These are phyloP conservation scores for Themeda triandra DNA, from an alignment of 176 grass and related monocot genomes.

Conservation along the genomic window DNA sequence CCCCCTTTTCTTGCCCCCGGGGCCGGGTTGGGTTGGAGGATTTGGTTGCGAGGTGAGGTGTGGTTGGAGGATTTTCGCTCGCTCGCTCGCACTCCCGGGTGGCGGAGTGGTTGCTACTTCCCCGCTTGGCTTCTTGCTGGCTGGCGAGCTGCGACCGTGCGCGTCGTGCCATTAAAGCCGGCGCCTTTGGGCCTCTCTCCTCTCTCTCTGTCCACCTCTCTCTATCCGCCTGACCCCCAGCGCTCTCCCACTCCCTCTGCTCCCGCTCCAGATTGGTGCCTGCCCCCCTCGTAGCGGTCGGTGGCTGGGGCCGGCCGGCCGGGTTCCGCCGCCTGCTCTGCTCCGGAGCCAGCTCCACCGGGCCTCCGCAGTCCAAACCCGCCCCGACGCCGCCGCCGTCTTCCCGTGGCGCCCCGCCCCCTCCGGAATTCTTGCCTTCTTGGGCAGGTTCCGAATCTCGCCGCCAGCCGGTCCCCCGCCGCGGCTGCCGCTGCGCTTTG, in stretches of 20 bases:
- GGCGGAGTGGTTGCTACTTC: slow-evolving; percentile 32
- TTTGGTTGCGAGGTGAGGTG: slow-evolving; percentile 36
- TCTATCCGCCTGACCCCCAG: not conserved
- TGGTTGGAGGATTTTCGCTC: too few species aligned
- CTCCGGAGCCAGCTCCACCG: not conserved
- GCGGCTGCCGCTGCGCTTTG: not conserved
- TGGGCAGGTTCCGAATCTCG: slow-evolving; percentile 11
- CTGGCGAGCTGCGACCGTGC: slow-evolving; percentile 12
- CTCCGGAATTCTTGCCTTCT: slow-evolving; percentile 21
- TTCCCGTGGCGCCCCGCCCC: too few species aligned
- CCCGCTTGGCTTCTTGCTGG: slow-evolving; percentile 36
- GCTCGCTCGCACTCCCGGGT: not conserved
- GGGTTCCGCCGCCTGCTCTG: too few species aligned
- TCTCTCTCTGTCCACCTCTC: not conserved
- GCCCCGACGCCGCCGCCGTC: not conserved
- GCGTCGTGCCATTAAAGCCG: slow-evolving; percentile 54
- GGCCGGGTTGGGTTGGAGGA: slow-evolving; percentile 36
- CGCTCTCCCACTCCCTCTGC: not conserved
- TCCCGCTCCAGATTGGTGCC: slow-evolving; percentile 17
- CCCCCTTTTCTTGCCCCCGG: too few species aligned
- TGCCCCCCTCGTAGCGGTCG: not conserved
- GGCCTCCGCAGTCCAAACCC: not conserved
- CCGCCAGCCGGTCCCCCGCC: not conserved
- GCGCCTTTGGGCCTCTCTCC: not conserved
- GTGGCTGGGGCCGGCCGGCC: not conserved